Base-by-base conservation (phyloP, 2,329 filamentous ascomycete genomes). In the Scytalidium lignicola region DNA sequence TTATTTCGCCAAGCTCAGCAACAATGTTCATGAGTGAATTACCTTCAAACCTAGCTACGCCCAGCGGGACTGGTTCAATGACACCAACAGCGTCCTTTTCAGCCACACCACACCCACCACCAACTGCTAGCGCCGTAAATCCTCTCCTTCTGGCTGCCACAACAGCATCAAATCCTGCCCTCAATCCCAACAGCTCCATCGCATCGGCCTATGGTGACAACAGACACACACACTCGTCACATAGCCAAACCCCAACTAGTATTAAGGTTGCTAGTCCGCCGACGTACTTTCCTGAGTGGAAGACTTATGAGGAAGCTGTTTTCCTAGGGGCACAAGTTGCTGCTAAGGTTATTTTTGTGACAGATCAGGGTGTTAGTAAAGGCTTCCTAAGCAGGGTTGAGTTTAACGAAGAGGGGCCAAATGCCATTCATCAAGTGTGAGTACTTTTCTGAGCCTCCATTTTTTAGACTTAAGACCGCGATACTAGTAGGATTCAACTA, bases 21-120 rank as follows among this genome's bases (percentile, higher is more conserved):
- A 96, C 91, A 40, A 97, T 97, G 62, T 97, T 97, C 75, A 96
- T 91, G 29, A 96, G 90, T 19, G 93, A 99, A 68, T 83, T 97
- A 32, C 93, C 93, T 7, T 96, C 90, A 8, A 92, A 93, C 69
- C 81, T 96, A 64, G 90, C 88, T 23, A 97, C 93, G 0, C 93
- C 93, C 1, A 79, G 86, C 10, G 91, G 90, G 18, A 97, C 92
- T 1, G 92, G 92, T 28, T 83, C 90, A 15, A 93, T 95, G 68
- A 97, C 92, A 1, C 95, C 93, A 8, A 65, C 47, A 44, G 53
- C 53, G 43, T 63, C 78, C 73, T 58, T 79, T 72, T 55, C 79
- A 73, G 58, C 58, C 12, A 65, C 74, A 66, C 63, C 83, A 63
- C 53, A 75, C 68, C 46, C 74, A 76, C 48, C 75, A 76, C 65